These are phyloP conservation scores for Thymus quinquecostatus DNA, from an alignment of 257 asterid species.

Conservation along the genomic window DNA sequence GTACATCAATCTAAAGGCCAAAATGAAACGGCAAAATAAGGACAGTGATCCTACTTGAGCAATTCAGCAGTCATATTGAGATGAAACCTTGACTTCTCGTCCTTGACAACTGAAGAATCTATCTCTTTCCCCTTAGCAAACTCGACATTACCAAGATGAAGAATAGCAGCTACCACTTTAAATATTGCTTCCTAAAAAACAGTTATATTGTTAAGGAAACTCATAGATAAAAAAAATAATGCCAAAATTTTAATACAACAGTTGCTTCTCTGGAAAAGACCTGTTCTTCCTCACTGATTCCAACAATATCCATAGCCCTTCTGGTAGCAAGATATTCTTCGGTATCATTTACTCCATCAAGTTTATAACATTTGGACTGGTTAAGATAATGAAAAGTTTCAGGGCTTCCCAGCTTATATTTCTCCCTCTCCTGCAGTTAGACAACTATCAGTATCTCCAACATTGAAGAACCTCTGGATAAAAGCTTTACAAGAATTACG, in stretches of 20 bases:
- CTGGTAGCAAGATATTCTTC: constrained; percentile 79
- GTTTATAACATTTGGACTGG: constrained; percentile 76
- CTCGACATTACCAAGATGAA: constrained; percentile 86
- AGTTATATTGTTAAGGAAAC: constrained; percentile 30
- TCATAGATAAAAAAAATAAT: constrained; percentile 1
- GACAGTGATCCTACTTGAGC: constrained; percentile 60
- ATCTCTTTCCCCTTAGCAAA: constrained; percentile 84
- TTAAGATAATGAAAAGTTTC: constrained; percentile 76
- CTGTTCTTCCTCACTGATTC: constrained; percentile 88
- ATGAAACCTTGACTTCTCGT: constrained; percentile 81
- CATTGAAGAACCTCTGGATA: constrained; percentile 15
- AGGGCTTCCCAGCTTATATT: constrained; percentile 66
- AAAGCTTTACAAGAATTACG: constrained; percentile 10
- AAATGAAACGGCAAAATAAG: constrained; percentile 9
- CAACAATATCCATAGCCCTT: constrained; percentile 95
- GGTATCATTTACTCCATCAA: constrained; percentile 79
- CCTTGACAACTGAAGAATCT: constrained; percentile 87
- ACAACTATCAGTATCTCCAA: constrained; percentile 28
- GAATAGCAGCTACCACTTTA: constrained; percentile 86
- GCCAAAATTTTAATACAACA: constrained; percentile 18
- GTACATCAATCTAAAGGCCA: constrained; percentile 20
- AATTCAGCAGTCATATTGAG: constrained; percentile 72
- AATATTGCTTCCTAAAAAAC: constrained; percentile 78
- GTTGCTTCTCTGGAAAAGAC: constrained; percentile 38
- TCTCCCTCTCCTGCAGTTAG: constrained; percentile 67